A percentile compares a stretch with the other conserved stretches of the same genome.
Conservation (phyloP, 768 basidiomycete genomes). For the Leccinum rimulosum region DNA sequence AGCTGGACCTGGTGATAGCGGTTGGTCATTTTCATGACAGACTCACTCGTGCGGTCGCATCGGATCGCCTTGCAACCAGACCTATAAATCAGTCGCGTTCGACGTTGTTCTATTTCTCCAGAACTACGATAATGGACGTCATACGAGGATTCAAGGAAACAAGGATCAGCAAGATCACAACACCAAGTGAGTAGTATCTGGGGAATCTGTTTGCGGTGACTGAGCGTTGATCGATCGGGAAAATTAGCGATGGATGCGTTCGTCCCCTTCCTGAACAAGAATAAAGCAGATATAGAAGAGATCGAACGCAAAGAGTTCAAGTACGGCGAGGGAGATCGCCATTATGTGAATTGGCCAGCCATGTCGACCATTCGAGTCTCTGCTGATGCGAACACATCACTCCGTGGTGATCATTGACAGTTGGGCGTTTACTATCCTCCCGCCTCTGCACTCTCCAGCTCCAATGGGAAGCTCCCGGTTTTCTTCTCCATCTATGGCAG, state of each 20-base stretch:
- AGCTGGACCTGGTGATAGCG: no score
- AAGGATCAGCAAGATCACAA: conserved; percentile 29
- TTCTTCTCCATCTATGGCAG: conserved; percentile 70
- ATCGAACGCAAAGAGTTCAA: conserved; percentile 54
- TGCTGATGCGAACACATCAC: not conserved
- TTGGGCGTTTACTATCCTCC: conserved; percentile 67
- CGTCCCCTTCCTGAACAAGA: conserved; percentile 47
- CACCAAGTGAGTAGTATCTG: conserved; percentile 32
- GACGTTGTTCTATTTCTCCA: not conserved
- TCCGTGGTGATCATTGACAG: conserved; percentile 30
- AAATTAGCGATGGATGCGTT: conserved; percentile 46
- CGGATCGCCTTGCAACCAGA: not conserved
- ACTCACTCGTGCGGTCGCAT: not conserved
- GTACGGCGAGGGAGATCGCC: conserved; percentile 46
- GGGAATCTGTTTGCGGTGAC: not conserved
- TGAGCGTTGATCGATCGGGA: not conserved
- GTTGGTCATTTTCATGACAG: not conserved
- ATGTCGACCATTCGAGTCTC: not conserved
- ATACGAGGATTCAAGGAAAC: conserved; percentile 32
- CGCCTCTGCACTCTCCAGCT: conserved; percentile 20
- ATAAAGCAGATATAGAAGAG: conserved; percentile 44
- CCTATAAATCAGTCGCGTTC: not conserved
- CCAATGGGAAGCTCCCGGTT: conserved; percentile 40
- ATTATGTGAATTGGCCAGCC: conserved; percentile 30
- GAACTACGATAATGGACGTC: conserved; percentile 32